Base-by-base conservation (phyloP, 148 eudicot genomes). In the Selenicereus undatus region DNA sequence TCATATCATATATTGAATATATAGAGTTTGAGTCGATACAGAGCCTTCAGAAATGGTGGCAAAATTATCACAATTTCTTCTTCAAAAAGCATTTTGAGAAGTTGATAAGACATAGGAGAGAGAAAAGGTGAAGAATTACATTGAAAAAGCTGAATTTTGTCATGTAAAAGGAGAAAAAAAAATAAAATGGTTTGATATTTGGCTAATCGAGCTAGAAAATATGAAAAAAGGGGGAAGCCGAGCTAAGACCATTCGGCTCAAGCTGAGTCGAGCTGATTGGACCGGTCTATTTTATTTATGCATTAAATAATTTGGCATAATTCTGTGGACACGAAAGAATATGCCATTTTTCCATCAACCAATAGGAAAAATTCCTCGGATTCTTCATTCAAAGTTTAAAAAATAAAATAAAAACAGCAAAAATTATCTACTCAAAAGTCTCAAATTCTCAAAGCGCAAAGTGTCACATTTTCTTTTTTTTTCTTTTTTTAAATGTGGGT, bases 261-360 rank as follows among this genome's bases (percentile, higher is more conserved):
- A 73, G 73, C 81, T 27, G 22, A 51, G 66, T 24, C 68, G 65
- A 78, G 84, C 84, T 48, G 45, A 22, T 32, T 73, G 73, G 76
- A 56, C 75, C 32, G 75, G 18, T 17, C 18, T 35, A 66, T 66
- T 12, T 3, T 4, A 71, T 64, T 65, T 36, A 77, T 66, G 39
- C 69, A 52, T 68, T 51, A 66, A 74, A 83, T 35, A 65, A 30
- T 77, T 35, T 29, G 85, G 82, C 26, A 83, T 74, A 83, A 83
- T 79, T 54, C 82, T 42, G 52, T 26, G 8, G 50, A 29, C 54
- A 22, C 24, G 43, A 48, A 43, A 73, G 75, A 73, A 73, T 73
- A 73, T 73, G 75, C 75, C 43, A 42, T 42, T 76, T 83, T 50
- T 24, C 48, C 35, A 29, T 27, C 60, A 62, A 18, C 78, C 71